phyloP scores from a whole-genome alignment of 108 stramenopile genomes.

The Chaetoceros tenuissimus region DNA sequence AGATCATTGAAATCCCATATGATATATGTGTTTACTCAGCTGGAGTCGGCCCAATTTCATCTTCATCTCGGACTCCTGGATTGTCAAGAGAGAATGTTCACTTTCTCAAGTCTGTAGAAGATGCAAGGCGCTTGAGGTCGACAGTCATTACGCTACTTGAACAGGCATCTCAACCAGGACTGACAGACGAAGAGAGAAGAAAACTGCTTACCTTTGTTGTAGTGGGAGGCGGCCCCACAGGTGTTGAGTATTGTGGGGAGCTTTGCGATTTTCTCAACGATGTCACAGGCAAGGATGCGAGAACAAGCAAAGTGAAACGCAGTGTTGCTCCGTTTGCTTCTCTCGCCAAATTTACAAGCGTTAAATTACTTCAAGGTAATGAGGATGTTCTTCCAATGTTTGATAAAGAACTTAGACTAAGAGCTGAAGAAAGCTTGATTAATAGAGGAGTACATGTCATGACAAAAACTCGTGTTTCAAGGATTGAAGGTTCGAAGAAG shows the following conservation, averaged over 20 bases:
- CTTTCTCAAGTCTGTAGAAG: slow-evolving; percentile 37
- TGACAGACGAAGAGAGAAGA: slow-evolving; percentile 23
- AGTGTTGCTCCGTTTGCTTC: background rate
- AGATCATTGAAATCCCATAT: slow-evolving; percentile 25
- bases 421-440: slow-evolving; percentile 30
- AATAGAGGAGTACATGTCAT: slow-evolving; percentile 44
- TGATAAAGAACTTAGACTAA: slow-evolving; percentile 32
- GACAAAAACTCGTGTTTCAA: slow-evolving; percentile 39
- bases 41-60: slow-evolving; percentile 27
- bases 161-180: slow-evolving; percentile 45
- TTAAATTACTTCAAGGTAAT: slow-evolving; percentile 50
- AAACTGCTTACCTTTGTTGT: slow-evolving; percentile 38
- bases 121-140: slow-evolving; percentile 33
- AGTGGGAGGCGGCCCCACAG: slow-evolving; percentile 70
- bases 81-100: slow-evolving; percentile 2
- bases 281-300: slow-evolving; percentile 7
- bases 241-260: slow-evolving; percentile 65
- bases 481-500: slow-evolving; percentile 39
- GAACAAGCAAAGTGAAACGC: background rate
- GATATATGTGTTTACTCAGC: slow-evolving; percentile 50
- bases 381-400: slow-evolving; percentile 47
- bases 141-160: slow-evolving; percentile 45
- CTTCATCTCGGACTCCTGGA: background rate
- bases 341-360: slow-evolving; percentile 1
- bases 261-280: slow-evolving; percentile 49